These are phyloP conservation scores for Cupressus sempervirens DNA, from an alignment of 75 land plant species.

Conservation along the genomic window DNA sequence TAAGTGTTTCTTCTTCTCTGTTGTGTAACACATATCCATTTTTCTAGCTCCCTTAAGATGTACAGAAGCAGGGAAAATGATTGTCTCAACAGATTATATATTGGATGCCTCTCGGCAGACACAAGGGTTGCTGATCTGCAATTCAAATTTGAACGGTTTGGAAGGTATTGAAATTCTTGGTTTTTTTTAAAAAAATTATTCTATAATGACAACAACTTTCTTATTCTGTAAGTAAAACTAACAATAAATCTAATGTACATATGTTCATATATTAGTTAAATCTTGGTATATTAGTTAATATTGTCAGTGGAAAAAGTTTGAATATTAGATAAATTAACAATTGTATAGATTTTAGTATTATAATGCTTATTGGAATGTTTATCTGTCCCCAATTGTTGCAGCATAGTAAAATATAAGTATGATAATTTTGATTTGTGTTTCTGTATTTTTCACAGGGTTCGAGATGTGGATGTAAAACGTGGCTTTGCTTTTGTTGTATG, in stretches of 20 bases:
- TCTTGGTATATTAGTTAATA: too few relatives aligned
- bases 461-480: neutral
- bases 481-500: constrained; percentile 5
- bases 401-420: neutral
- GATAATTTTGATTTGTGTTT: neutral
- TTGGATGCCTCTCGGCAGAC: neutral
- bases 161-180: neutral
- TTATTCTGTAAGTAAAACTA: too few relatives aligned
- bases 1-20: neutral
- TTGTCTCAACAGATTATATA: neutral
- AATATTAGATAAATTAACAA: too few relatives aligned
- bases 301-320: too few relatives aligned
- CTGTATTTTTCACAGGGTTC: neutral
- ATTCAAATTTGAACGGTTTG: neutral
- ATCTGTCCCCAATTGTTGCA: too few relatives aligned
- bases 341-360: too few relatives aligned
- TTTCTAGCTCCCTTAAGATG: neutral
- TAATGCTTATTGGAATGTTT: too few relatives aligned
- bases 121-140: neutral
- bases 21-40: neutral
- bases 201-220: too few relatives aligned
- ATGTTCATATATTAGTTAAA: too few relatives aligned
- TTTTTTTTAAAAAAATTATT: too few relatives aligned
- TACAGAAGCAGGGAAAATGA: neutral
- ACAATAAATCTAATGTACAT: too few relatives aligned